A percentile compares a stretch with the other conserved stretches of the same genome.
These are phyloP conservation scores for Cladosporium colombiae DNA, from an alignment of 2,329 filamentous ascomycete species.

Conservation along the genomic window DNA sequence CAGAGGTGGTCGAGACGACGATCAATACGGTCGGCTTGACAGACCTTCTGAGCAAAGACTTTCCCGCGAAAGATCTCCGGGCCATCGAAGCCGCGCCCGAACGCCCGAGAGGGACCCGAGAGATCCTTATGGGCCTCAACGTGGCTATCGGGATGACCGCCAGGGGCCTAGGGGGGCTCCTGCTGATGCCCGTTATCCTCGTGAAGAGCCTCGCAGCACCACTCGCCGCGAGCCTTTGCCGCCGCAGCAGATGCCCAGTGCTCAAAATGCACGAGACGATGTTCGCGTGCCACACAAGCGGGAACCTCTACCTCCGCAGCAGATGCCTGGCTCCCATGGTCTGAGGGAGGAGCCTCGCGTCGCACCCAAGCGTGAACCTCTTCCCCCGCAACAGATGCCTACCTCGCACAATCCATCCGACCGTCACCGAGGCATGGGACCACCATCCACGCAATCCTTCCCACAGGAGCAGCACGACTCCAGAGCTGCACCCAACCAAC, in stretches of 20 bases:
- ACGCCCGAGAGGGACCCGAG: constrained; percentile 39
- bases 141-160: constrained; percentile 13
- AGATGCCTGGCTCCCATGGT: constrained; percentile 8
- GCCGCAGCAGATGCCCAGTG: constrained; percentile 13
- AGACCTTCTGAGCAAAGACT: constrained; percentile 40
- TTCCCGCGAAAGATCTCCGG: constrained; percentile 44
- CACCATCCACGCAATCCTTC: neutral
- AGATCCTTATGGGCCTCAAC: constrained; percentile 12
- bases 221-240: constrained; percentile 7
- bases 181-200: constrained; percentile 12
- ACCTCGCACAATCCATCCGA: neutral
- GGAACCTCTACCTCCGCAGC: constrained; percentile 13
- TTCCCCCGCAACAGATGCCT: constrained; percentile 18
- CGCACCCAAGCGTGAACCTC: constrained; percentile 11
- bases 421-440: constrained; percentile 2
- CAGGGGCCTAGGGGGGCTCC: constrained; percentile 7
- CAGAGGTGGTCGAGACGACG: constrained; percentile 24
- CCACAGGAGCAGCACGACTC: constrained; percentile 7
- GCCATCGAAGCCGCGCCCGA: constrained; percentile 39
- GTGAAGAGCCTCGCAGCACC: constrained; percentile 11
- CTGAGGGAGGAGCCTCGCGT: constrained; percentile 11
- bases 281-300: neutral
- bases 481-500: neutral
- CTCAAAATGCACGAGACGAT: constrained; percentile 9
- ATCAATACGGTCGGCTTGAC: constrained; percentile 48